Percentiles rank a stretch among this genome's conserved stretches.
These are phyloP conservation scores for Dryas drummondii DNA, from an alignment of 306 rosid species.

Conservation along the genomic window DNA sequence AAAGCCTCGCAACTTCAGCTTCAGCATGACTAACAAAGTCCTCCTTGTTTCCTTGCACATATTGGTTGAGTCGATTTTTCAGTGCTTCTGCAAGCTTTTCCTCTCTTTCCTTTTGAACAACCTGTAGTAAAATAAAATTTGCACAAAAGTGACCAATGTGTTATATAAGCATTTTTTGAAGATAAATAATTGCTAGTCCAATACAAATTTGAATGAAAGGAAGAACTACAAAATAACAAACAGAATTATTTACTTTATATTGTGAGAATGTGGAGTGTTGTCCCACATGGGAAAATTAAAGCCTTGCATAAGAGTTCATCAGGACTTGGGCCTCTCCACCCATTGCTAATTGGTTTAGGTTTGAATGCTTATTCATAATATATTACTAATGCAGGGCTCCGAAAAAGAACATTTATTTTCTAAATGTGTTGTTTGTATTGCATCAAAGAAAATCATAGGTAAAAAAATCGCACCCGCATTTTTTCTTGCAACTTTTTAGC, in stretches of 20 bases:
- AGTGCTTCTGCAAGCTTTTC: conserved; percentile 78
- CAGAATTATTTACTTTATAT: no score
- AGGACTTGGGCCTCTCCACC: no score
- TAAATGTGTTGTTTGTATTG: not conserved
- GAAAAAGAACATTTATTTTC: not conserved
- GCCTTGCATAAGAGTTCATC: no score
- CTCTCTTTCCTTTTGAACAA: conserved; percentile 93
- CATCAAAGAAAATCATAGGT: not conserved
- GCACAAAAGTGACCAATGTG: conserved; percentile 21
- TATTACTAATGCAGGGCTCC: not conserved
- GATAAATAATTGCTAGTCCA: not conserved
- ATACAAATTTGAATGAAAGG: not conserved
- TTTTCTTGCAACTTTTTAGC: conserved; percentile 84
- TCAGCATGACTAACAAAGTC: conserved; percentile 65
- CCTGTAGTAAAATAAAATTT: conserved; percentile 46
- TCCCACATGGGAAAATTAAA: no score
- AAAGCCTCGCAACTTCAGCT: conserved; percentile 83
- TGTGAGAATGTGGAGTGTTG: no score
- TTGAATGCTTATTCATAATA: not conserved
- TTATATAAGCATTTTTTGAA: conserved; percentile 15
- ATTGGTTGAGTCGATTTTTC: conserved; percentile 70
- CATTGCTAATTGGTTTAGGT: no score
- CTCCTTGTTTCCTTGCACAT: conserved; percentile 80
- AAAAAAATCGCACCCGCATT: conserved; percentile 67
- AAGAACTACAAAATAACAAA: not conserved